Base-by-base conservation (phyloP, 2,329 filamentous ascomycete species). In the Nothopassalora personata region DNA sequence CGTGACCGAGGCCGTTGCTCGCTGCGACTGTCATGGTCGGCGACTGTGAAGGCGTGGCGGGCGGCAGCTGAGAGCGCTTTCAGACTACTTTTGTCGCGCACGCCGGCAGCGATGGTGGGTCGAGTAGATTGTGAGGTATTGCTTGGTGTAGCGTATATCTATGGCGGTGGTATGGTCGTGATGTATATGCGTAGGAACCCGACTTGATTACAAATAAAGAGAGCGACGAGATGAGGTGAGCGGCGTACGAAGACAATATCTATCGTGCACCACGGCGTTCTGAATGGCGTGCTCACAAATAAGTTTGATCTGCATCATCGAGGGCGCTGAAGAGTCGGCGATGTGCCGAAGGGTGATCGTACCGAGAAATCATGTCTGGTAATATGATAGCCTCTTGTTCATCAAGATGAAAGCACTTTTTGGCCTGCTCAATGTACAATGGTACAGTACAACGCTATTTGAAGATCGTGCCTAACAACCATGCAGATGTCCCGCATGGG, bases 11-110 rank as follows among this genome's bases (percentile, higher is more conserved):
- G 36, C 36, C 36, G n/a, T 52, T 52, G 46, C 18, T 56, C 46
- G 61, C 57, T 19, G 59, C 43, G 56, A 63, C 60, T 11, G 67
- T 64, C 68, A 70, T 70, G n/a, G 46, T 66, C 27, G 57, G 45
- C 28, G 23, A 34, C 13, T 34, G 18, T n/a, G 13, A n/a, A 2
- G 13, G 1, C 13, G 39, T 43, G 39, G 39, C 39, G n/a, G n/a
- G 13, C n/a, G n/a, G 39, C 13, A n/a, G 15, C 39, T 18, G 39
- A 7, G 15, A 43, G 18, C 18, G 39, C 39, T 18, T 5, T 18
- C 8, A 18, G n/a, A 43, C n/a, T 18, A 18, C 39, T 43, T 43
- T 43, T 18, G 11, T 15, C 15, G 18, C 18, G 39, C 8, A 15
- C 13, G 4, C 39, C n/a, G 5, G 7, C 13, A 43, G 39, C 23